A percentile compares a stretch with the other conserved stretches of the same genome.
Evolutionary conservation across 2,329 filamentous ascomycete species (phyloP).

Genomic region (Pseudogymnoascus sp.): DNA sequence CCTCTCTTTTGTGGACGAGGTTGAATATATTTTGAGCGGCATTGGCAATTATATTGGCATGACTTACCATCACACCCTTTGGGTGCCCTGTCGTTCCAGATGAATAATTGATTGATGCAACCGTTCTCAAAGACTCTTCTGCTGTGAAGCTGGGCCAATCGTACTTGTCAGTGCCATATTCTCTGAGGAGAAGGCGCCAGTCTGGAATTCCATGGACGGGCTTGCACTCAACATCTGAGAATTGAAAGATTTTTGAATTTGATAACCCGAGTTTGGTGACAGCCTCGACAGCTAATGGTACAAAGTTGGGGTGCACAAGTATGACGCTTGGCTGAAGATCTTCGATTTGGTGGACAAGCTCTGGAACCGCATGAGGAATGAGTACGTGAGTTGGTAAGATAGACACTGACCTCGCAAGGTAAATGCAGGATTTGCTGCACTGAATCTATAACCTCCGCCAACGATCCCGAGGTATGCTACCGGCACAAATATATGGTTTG

Average conservation of each 20-base stretch:
- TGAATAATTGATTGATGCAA: conserved; percentile 42
- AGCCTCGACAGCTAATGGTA: conserved; percentile 37
- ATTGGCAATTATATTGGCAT: conserved; percentile 43
- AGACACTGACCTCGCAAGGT: conserved; percentile 37
- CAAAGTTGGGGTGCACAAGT: conserved; percentile 40
- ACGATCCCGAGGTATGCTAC: conserved; percentile 46
- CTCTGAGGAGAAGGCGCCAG: conserved; percentile 55
- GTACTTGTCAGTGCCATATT: conserved; percentile 47
- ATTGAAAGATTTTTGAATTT: conserved; percentile 38
- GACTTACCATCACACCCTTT: conserved; percentile 41
- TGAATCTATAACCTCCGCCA: conserved; percentile 45
- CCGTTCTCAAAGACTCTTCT: conserved; percentile 29
- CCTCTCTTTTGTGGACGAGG: conserved; percentile 31
- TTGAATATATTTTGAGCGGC: conserved; percentile 42
- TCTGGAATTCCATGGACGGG: conserved; percentile 39
- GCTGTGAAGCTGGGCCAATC: conserved; percentile 50
- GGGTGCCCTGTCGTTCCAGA: conserved; percentile 45
- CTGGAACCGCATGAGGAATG: conserved; percentile 25
- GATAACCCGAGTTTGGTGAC: conserved; percentile 35
- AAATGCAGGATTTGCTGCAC: conserved; percentile 45
- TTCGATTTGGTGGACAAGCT: conserved; percentile 43
- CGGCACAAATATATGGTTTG: conserved; percentile 48
- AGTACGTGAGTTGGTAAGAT: not conserved
- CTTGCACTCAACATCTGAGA: conserved; percentile 34
- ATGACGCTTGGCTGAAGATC: conserved; percentile 43